Conservation (phyloP, 768 basidiomycete species). For the Punctularia strigosozonata region DNA sequence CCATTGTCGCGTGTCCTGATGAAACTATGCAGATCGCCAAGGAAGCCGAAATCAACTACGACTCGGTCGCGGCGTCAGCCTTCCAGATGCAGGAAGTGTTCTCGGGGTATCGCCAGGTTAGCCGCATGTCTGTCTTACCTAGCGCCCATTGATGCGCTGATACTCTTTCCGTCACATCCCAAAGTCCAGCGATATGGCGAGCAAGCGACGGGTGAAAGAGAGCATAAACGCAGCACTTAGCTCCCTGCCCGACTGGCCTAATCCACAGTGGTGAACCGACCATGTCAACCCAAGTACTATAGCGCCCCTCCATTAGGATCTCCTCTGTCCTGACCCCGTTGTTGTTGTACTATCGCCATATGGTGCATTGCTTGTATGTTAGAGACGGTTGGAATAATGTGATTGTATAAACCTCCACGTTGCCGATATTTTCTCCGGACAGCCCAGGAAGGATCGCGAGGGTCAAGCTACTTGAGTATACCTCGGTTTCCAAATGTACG, state of each 20-base stretch:
- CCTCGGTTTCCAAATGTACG: too few relatives aligned
- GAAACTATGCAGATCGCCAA: constrained; percentile 37
- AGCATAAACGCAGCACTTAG: constrained; percentile 65
- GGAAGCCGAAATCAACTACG: constrained; percentile 45
- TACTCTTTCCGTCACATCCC: too few relatives aligned
- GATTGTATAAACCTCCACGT: too few relatives aligned
- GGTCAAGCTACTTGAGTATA: too few relatives aligned
- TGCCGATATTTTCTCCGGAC: too few relatives aligned
- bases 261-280: not conserved
- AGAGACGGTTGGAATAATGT: too few relatives aligned
- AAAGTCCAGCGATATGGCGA: constrained; percentile 56
- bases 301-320: not conserved
- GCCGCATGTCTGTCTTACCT: too few relatives aligned
- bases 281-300: not conserved
- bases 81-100: constrained; percentile 74
- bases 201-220: constrained; percentile 68
- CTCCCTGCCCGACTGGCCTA: constrained; percentile 66
- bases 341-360: not conserved
- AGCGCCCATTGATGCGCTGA: too few relatives aligned
- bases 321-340: not conserved
- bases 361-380: not conserved
- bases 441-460: too few relatives aligned
- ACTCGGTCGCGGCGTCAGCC: constrained; percentile 53
- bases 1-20: not conserved
- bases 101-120: constrained; percentile 58